Base-by-base conservation (phyloP, 1,284 basidiomycete genomes). In the Ganoderma lingzhi region DNA sequence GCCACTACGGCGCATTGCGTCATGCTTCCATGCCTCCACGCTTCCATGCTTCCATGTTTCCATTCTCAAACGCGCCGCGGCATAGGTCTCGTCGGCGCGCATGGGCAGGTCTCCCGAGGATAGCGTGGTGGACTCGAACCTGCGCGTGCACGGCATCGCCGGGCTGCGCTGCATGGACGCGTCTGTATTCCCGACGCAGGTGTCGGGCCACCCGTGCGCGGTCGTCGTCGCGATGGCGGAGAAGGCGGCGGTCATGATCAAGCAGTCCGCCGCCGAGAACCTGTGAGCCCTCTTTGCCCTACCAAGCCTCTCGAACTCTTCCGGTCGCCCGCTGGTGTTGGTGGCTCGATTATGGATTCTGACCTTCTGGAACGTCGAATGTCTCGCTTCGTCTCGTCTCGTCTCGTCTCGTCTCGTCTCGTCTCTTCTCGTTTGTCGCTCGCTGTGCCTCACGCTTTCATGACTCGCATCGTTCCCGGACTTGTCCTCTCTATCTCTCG, bases 101-200 rank as follows among this genome's bases (percentile, higher is more conserved):
- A 75, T 75, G 74, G 74, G 72, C 1, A 28, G 4, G 8, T 66
- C 70, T 44, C 61, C 70, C 32, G 39, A 59, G 44, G 67, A 66
- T 15, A 75, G 74, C 59, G 74, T 67, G 2, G 74, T 73, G 6
- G 69, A 75, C 55, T 48, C 69, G 2, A 32, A 63, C 59, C 69
- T 73, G 55, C 72, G 74, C 12, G 79, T 83, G 28, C 82, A 83
- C 66, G 80, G 79, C 12, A 75, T 82, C 39, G 63, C 69, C 32
- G 80, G 81, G 19, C 70, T 85, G 69, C 76, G 84, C 15, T 78
- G 86, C 45, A 80, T 84, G 37, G 84, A 86, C 73, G 79, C 82
- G 2, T 82, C 81, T 1, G 78, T 84, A 19, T 78, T 83, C 55
- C 76, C 77, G 9, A 70, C 70, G 32, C 73, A 77, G 63, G 70